Evolutionary conservation across 169 alveolate genomes (phyloP).

Genomic region (Plasmodium knowlesi): DNA sequence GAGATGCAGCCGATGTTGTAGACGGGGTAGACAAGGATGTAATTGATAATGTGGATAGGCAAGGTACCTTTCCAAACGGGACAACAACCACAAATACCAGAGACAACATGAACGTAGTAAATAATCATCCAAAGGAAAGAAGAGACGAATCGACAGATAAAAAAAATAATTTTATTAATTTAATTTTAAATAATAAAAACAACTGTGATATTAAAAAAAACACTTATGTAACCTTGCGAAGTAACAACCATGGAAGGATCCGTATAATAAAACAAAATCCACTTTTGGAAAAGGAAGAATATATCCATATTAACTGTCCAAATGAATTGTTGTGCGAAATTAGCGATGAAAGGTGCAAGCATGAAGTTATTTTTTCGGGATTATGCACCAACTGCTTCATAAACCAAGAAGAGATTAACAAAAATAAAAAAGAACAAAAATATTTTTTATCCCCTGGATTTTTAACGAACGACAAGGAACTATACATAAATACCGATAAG

Average conservation of each 20-base stretch:
- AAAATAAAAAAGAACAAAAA: conserved; percentile 20
- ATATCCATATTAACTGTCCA: conserved; percentile 16
- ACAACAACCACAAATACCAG: background rate
- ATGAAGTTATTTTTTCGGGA: conserved; percentile 56
- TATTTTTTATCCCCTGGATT: conserved; percentile 79
- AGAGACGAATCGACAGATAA: background rate
- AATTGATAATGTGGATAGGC: background rate
- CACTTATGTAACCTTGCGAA: conserved; percentile 15
- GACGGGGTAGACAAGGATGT: background rate
- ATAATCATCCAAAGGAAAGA: background rate
- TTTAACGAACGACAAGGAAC: conserved; percentile 77
- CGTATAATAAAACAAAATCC: conserved; percentile 22
- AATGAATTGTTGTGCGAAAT: conserved; percentile 62
- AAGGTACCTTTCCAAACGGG: background rate
- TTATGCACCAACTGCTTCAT: conserved; percentile 57
- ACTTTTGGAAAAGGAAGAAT: conserved; percentile 7
- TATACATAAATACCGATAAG: conserved; percentile 73
- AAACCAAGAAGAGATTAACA: conserved; percentile 59
- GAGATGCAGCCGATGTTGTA: background rate
- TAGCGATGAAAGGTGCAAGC: conserved; percentile 36
- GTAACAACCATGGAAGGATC: conserved; percentile 29
- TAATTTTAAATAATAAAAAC: conserved; percentile 25
- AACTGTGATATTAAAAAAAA: conserved; percentile 26
- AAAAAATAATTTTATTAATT: conserved; percentile 44
- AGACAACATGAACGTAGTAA: background rate